phyloP scores from a whole-genome alignment of 345 rosid species.

The Abelmoschus esculentus region DNA sequence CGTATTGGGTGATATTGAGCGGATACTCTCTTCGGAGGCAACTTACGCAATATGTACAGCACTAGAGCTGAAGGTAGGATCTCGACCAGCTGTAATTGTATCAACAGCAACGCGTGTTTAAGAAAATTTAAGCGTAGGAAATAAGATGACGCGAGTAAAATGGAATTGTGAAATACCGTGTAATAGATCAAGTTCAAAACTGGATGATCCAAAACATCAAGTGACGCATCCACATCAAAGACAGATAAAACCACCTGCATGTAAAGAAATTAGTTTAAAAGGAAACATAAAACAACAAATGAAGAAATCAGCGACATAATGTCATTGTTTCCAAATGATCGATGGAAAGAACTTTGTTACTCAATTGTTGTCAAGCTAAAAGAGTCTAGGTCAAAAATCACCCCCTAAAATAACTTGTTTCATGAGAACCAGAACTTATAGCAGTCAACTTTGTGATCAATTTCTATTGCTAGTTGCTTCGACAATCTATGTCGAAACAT shows the following conservation, averaged over 20 bases:
- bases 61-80: constrained; percentile 93
- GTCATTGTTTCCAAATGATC: not conserved
- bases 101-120: constrained; percentile 2
- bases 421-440: not conserved
- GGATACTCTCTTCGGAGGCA: constrained; percentile 92
- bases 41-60: constrained; percentile 79
- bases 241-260: constrained; percentile 81
- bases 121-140: not conserved
- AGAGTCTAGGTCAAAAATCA: not conserved
- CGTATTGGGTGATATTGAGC: constrained; percentile 93
- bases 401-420: not conserved
- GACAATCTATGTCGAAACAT: not conserved
- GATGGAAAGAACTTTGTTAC: not conserved
- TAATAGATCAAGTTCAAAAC: constrained; percentile 87
- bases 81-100: constrained; percentile 75
- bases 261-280: not conserved
- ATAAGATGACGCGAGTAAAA: not conserved
- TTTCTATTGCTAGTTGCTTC: not conserved
- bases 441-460: not conserved
- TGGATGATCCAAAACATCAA: constrained; percentile 90
- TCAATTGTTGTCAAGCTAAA: not conserved
- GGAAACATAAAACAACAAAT: not conserved
- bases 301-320: constrained; percentile 10
- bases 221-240: constrained; percentile 61
- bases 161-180: constrained; percentile 39